Conservation (phyloP, 768 basidiomycete genomes). For the Pulveroboletus frians region DNA sequence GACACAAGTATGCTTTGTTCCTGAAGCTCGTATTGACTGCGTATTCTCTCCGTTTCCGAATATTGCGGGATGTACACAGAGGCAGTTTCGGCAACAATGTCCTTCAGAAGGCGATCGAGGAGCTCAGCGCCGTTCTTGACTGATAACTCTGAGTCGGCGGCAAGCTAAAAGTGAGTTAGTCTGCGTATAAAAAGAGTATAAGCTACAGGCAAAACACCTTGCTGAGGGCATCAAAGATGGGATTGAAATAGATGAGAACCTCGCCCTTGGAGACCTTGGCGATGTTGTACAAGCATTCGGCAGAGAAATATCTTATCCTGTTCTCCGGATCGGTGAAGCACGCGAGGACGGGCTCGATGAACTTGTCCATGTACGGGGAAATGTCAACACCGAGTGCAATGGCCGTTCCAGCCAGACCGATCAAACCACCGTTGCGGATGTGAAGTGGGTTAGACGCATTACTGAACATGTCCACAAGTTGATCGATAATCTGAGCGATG, state of each 20-base stretch:
- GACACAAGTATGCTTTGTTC: constrained; percentile 58
- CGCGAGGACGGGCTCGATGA: constrained; percentile 79
- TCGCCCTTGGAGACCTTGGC: constrained; percentile 97
- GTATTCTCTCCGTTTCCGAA: constrained; percentile 68
- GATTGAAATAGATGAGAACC: constrained; percentile 94
- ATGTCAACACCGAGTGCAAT: constrained; percentile 94
- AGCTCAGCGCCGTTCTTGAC: constrained; percentile 99
- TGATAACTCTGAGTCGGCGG: constrained; percentile 90
- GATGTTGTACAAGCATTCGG: constrained; percentile 97
- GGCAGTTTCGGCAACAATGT: constrained; percentile 95
- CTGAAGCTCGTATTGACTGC: constrained; percentile 40
- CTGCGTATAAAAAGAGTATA: constrained; percentile 3
- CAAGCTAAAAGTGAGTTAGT: constrained; percentile 54
- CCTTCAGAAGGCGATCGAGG: constrained; percentile 93
- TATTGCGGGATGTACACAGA: constrained; percentile 90
- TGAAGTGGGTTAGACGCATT: constrained; percentile 79
- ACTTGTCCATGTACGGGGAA: constrained; percentile 90
- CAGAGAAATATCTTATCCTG: constrained; percentile 94
- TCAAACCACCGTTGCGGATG: constrained; percentile 89
- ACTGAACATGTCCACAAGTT: constrained; percentile 91
- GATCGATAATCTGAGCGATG: constrained; percentile 86
- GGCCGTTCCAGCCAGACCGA: constrained; percentile 94
- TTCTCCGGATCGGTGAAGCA: constrained; percentile 95
- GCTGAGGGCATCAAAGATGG: constrained; percentile 94
- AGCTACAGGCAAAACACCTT: constrained; percentile 53